phyloP scores from a whole-genome alignment of 352 stramenopile species.

The Salisapilia sapeloensis region DNA sequence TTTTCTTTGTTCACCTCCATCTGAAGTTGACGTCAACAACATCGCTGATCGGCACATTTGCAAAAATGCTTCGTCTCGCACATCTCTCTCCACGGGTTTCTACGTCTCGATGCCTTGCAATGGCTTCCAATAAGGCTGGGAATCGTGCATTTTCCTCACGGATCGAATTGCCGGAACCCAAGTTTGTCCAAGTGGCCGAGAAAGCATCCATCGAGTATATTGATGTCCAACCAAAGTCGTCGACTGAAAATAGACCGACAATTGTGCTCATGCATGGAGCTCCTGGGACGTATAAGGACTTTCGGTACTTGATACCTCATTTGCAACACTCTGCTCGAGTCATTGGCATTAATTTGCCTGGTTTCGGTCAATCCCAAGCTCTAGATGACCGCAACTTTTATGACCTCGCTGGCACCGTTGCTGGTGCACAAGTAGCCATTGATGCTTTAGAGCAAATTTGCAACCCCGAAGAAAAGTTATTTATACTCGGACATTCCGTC shows the following conservation, averaged over 20 bases:
- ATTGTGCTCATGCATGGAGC: constrained; percentile 48
- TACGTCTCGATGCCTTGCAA: no score
- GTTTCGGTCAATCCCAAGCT: constrained; percentile 14
- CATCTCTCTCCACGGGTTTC: no score
- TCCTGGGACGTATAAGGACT: constrained; percentile 44
- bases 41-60: no score
- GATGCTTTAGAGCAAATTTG: constrained; percentile 23
- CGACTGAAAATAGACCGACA: no score
- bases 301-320: constrained; percentile 37
- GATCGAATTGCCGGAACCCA: no score
- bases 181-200: constrained; percentile 1
- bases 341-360: constrained; percentile 18
- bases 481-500: constrained; percentile 53
- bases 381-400: constrained; percentile 24
- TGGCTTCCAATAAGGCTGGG: no score
- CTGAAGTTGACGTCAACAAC: no score
- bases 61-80: no score
- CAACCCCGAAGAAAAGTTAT: constrained; percentile 11
- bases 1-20: no score
- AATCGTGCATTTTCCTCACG: no score
- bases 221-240: constrained; percentile 3
- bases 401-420: constrained; percentile 14
- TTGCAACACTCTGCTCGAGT: constrained; percentile 13
- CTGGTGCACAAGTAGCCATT: constrained; percentile 16
- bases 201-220: constrained; percentile 7